A percentile compares a stretch with the other conserved stretches of the same genome.
Evolutionary conservation across 768 basidiomycete genomes (phyloP).

Genomic region (Suillus ampliporus): DNA sequence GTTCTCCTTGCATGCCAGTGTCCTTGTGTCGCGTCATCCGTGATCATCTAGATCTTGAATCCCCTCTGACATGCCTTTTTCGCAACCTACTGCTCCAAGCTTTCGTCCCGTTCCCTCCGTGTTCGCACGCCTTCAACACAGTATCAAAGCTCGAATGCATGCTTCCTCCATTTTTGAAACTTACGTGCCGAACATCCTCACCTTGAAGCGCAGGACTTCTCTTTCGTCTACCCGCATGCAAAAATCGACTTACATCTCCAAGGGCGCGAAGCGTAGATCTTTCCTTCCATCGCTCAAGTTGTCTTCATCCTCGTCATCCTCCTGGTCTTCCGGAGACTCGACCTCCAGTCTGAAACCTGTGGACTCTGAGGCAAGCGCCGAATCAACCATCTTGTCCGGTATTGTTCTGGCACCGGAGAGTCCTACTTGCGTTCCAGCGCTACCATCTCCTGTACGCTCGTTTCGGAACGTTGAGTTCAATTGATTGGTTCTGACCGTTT

Average conservation of each 20-base stretch:
- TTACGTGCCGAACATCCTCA: neutral
- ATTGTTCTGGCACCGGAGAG: neutral
- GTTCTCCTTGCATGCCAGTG: neutral
- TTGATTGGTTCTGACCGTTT: constrained; percentile 18
- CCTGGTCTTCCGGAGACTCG: neutral
- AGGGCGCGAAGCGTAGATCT: neutral
- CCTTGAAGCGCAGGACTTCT: neutral
- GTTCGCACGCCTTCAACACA: neutral
- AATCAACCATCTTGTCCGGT: neutral
- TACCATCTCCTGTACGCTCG: neutral
- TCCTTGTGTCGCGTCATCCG: neutral
- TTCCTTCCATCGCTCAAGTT: neutral
- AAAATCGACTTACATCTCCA: neutral
- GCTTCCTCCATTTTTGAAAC: neutral
- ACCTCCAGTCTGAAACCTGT: neutral
- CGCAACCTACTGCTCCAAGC: neutral
- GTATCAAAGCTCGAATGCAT: neutral
- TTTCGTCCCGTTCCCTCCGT: neutral
- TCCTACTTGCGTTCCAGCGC: neutral
- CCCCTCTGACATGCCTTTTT: neutral
- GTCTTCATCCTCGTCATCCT: neutral
- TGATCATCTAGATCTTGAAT: neutral
- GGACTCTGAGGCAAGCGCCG: neutral
- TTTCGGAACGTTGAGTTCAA: neutral
- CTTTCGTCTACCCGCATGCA: neutral